A percentile compares a stretch with the other conserved stretches of the same genome.
phyloP scores from a whole-genome alignment of 1,139 yeast species.

The Meyerozyma elateridarum region DNA sequence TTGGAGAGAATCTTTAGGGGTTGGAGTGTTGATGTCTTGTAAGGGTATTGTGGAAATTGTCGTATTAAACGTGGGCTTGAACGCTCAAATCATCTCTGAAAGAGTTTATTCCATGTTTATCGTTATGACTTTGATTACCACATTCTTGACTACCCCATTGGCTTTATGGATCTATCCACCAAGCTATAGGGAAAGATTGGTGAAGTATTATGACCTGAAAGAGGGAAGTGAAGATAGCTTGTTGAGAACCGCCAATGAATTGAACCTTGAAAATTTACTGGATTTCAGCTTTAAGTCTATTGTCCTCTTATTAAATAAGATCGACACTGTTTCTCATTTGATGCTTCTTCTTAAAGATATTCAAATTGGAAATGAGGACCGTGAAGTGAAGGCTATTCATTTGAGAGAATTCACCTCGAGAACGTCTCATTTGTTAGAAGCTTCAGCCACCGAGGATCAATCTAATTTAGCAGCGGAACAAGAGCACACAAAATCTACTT shows the following conservation, averaged over 20 bases:
- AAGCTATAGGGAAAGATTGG: slow-evolving; percentile 51
- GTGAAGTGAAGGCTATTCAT: slow-evolving; percentile 51
- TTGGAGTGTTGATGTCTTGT: slow-evolving; percentile 83
- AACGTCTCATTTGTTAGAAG: slow-evolving; percentile 65
- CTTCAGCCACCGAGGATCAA: slow-evolving; percentile 31
- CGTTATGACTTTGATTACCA: slow-evolving; percentile 72
- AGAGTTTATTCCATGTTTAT: slow-evolving; percentile 75
- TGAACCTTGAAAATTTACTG: slow-evolving; percentile 15
- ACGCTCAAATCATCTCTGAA: slow-evolving; percentile 59
- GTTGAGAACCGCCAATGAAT: slow-evolving; percentile 4
- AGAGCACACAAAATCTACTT: slow-evolving; percentile 24
- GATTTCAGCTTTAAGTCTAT: slow-evolving; percentile 20
- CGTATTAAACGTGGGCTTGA: slow-evolving; percentile 68
- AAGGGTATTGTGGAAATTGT: slow-evolving; percentile 83
- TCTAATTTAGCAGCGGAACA: slow-evolving; percentile 13
- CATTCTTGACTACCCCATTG: slow-evolving; percentile 72
- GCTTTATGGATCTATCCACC: slow-evolving; percentile 57
- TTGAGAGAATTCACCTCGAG: slow-evolving; percentile 58
- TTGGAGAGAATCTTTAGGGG: slow-evolving; percentile 71
- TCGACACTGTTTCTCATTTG: slow-evolving; percentile 30
- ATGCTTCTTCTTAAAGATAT: slow-evolving; percentile 28
- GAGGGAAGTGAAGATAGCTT: slow-evolving; percentile 8
- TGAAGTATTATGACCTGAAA: slow-evolving; percentile 16
- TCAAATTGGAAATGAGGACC: slow-evolving; percentile 13
- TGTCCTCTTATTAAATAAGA: slow-evolving; percentile 25